A percentile compares a stretch with the other conserved stretches of the same genome.
Evolutionary conservation across 2,329 filamentous ascomycete species (phyloP).

Genomic region (Colletotrichum orchidophilum): DNA sequence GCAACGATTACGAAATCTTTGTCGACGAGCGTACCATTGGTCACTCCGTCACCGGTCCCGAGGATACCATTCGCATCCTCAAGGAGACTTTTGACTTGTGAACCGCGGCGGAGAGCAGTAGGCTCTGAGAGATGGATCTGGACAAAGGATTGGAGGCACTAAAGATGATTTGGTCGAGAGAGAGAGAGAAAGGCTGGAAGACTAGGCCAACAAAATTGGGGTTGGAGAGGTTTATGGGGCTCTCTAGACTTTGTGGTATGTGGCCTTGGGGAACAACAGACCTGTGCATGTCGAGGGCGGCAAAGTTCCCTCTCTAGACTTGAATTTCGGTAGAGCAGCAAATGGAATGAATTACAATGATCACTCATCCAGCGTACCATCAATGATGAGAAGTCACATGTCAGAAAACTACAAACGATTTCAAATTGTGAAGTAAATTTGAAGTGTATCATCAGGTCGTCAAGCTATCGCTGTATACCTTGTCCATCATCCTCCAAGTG

Average conservation of each 20-base stretch:
- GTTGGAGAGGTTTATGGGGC: not conserved
- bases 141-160: not conserved
- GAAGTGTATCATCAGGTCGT: slow-evolving; percentile 20
- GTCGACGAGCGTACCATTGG: slow-evolving; percentile 82
- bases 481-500: not conserved
- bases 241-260: not conserved
- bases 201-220: not conserved
- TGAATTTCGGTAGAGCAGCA: not conserved
- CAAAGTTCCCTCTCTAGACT: not conserved
- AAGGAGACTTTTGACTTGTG: slow-evolving; percentile 82
- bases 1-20: slow-evolving; percentile 97
- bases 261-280: not conserved
- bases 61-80: slow-evolving; percentile 82
- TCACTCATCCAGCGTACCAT: no score
- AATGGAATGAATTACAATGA: not conserved
- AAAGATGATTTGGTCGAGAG: not conserved
- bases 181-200: no score
- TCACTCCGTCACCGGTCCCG: slow-evolving; percentile 82
- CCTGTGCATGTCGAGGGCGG: not conserved
- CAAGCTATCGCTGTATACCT: slow-evolving; percentile 7
- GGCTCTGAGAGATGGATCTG: not conserved
- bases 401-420: not conserved
- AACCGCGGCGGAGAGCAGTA: slow-evolving; percentile 23
- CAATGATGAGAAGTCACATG: not conserved
- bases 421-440: not conserved